These are phyloP conservation scores for Penicillium macrosclerotiorum DNA, from an alignment of 495 filamentous ascomycete genomes.

Conservation along the genomic window DNA sequence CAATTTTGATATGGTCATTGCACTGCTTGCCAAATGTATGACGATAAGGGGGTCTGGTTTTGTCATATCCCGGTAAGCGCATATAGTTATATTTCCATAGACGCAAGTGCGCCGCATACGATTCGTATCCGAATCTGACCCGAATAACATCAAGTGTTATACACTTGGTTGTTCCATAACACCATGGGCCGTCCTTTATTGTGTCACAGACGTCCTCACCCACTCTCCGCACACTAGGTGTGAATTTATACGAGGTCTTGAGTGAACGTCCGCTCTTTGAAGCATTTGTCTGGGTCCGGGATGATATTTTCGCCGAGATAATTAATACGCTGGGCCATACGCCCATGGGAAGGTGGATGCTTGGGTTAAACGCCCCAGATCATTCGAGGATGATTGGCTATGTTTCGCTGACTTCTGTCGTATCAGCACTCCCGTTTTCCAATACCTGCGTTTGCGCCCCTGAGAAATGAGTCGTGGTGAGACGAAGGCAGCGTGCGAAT, in stretches of 20 bases:
- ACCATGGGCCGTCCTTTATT: slow-evolving; percentile 24
- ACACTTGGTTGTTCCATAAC: too few relatives aligned
- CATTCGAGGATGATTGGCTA: slow-evolving; percentile 23
- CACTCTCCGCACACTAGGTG: slow-evolving; percentile 26
- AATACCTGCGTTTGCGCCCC: slow-evolving; percentile 21
- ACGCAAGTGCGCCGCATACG: too few relatives aligned
- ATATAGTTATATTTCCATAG: too few relatives aligned
- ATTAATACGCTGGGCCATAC: slow-evolving; percentile 26
- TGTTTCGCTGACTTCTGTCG: slow-evolving; percentile 23
- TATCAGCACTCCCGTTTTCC: slow-evolving; percentile 22
- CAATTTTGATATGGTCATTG: too few relatives aligned
- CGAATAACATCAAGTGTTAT: too few relatives aligned
- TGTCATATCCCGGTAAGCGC: too few relatives aligned
- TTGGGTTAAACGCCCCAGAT: slow-evolving; percentile 23
- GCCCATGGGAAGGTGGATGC: slow-evolving; percentile 24
- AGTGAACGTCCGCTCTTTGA: slow-evolving; percentile 32
- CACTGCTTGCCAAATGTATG: too few relatives aligned
- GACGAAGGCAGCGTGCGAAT: slow-evolving; percentile 27
- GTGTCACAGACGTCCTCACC: slow-evolving; percentile 16
- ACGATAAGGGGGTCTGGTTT: too few relatives aligned
- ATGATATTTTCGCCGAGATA: slow-evolving; percentile 28
- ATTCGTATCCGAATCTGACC: too few relatives aligned
- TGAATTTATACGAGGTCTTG: slow-evolving; percentile 28
- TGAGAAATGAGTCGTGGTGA: slow-evolving; percentile 33
- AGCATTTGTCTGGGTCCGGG: slow-evolving; percentile 23